A percentile compares a stretch with the other conserved stretches of the same genome.
phyloP scores from a whole-genome alignment of 2,329 filamentous ascomycete genomes.

The Chaetomiaceae sp. region DNA sequence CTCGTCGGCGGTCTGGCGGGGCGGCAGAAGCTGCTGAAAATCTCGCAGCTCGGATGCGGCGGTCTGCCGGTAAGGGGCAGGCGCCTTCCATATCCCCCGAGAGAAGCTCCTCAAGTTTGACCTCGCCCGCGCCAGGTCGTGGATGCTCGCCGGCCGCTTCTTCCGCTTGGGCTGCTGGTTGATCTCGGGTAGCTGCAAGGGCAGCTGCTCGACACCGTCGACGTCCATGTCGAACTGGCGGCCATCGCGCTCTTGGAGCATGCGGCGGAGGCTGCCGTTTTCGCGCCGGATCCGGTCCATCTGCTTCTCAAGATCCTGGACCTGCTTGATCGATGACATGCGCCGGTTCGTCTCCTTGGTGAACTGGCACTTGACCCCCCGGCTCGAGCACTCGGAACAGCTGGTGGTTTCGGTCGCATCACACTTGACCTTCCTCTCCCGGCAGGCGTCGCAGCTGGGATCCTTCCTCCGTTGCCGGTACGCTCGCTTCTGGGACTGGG shows the following conservation, averaged over 20 bases:
- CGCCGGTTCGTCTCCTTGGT: conserved; percentile 97
- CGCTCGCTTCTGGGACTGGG: conserved; percentile 80
- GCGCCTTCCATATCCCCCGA: conserved; percentile 74
- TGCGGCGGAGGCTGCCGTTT: conserved; percentile 66
- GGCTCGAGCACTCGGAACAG: conserved; percentile 94
- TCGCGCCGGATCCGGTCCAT: conserved; percentile 75
- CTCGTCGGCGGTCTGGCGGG: conserved; percentile 64
- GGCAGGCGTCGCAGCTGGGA: conserved; percentile 93
- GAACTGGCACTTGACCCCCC: conserved; percentile 96
- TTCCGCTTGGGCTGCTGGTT: conserved; percentile 62
- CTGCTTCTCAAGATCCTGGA: conserved; percentile 94
- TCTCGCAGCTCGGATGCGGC: conserved; percentile 32
- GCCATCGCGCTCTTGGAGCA: conserved; percentile 31
- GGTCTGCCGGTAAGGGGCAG: conserved; percentile 60
- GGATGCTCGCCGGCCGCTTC: conserved; percentile 55
- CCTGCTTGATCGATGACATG: conserved; percentile 99
- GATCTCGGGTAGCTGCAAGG: conserved; percentile 59
- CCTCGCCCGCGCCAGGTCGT: conserved; percentile 68
- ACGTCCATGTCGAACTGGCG: conserved; percentile 48
- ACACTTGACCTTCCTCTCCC: conserved; percentile 81
- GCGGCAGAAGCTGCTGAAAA: conserved; percentile 53
- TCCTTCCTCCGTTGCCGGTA: conserved; percentile 95
- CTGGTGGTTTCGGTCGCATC: conserved; percentile 95
- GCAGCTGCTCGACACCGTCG: conserved; percentile 45
- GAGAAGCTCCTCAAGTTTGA: conserved; percentile 69